Conservation (phyloP, 2,329 filamentous ascomycete species). For the Coccinonectria pachysandricola region DNA sequence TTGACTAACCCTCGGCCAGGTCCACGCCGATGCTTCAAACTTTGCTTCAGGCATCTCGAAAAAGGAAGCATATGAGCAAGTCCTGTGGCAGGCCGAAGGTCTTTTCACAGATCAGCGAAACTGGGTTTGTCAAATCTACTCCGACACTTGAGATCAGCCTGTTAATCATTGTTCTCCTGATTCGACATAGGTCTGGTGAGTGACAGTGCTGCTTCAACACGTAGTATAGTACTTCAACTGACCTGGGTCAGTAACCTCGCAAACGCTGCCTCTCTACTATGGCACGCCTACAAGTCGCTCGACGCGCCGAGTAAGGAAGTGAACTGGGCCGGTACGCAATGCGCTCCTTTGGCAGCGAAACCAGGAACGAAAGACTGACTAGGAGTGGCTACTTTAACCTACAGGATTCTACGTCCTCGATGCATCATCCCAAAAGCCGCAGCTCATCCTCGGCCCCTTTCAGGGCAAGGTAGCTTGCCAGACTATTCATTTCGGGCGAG, state of each 20-base stretch:
- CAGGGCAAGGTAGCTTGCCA: conserved; percentile 75
- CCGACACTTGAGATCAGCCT: conserved; percentile 3
- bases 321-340: conserved; percentile 60
- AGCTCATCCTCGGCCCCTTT: conserved; percentile 69
- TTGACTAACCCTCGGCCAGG: too few relatives aligned
- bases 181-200: conserved; percentile 18
- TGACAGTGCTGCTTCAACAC: not conserved
- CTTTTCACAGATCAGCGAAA: conserved; percentile 66
- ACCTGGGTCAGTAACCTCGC: conserved; percentile 64
- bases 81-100: conserved; percentile 58
- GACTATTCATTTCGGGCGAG: conserved; percentile 60
- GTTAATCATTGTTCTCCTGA: conserved; percentile 6
- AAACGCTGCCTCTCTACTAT: conserved; percentile 65
- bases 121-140: conserved; percentile 48
- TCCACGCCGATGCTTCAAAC: conserved; percentile 70
- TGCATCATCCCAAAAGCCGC: conserved; percentile 29
- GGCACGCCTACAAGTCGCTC: conserved; percentile 70
- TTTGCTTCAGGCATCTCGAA: conserved; percentile 59
- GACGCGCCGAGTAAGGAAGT: conserved; percentile 53
- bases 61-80: conserved; percentile 62
- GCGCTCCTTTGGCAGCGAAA: not conserved
- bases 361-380: conserved; percentile 2
- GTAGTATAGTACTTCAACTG: too few relatives aligned
- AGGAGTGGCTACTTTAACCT: conserved; percentile 4
- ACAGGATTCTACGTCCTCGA: conserved; percentile 66